phyloP scores from a whole-genome alignment of 768 basidiomycete species.

The Phaeotremella fagi region DNA sequence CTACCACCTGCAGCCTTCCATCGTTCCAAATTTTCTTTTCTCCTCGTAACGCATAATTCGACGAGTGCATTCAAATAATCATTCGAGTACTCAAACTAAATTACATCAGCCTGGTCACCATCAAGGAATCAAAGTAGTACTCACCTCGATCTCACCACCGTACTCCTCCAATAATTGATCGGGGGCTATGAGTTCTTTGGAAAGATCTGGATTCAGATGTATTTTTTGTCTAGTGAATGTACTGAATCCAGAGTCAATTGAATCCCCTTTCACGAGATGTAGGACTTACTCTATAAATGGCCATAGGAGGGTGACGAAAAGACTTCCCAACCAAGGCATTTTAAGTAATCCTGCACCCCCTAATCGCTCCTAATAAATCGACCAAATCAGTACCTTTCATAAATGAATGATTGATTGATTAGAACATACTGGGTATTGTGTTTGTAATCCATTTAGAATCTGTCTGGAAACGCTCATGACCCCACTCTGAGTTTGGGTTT shows the following conservation, averaged over 20 bases:
- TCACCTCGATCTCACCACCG: slow-evolving; percentile 15
- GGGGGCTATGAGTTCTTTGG: slow-evolving; percentile 3
- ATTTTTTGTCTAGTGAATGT: slow-evolving; percentile 7
- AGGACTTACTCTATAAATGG: slow-evolving; percentile 28
- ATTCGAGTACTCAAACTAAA: slow-evolving; percentile 8
- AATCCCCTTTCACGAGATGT: neutral
- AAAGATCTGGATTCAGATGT: slow-evolving; percentile 5
- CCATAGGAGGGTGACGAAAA: slow-evolving; percentile 24
- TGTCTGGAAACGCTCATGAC: slow-evolving; percentile 6
- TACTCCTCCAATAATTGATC: slow-evolving; percentile 18
- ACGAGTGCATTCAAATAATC: slow-evolving; percentile 6
- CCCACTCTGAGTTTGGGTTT: slow-evolving; percentile 11
- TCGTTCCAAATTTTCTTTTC: slow-evolving; percentile 10
- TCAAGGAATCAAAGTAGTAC: neutral
- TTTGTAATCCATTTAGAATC: slow-evolving; percentile 8
- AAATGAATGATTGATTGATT: neutral
- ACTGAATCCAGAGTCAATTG: neutral
- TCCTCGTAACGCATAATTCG: slow-evolving; percentile 10
- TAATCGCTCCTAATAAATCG: slow-evolving; percentile 1
- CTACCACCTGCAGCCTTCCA: slow-evolving; percentile 12
- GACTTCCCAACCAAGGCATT: slow-evolving; percentile 17
- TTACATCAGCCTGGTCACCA: neutral
- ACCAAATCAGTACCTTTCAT: neutral
- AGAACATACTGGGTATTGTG: slow-evolving; percentile 17
- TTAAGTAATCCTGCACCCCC: slow-evolving; percentile 16